These are phyloP conservation scores for Stemphylium beticola DNA, from an alignment of 2,329 filamentous ascomycete species.

Conservation along the genomic window DNA sequence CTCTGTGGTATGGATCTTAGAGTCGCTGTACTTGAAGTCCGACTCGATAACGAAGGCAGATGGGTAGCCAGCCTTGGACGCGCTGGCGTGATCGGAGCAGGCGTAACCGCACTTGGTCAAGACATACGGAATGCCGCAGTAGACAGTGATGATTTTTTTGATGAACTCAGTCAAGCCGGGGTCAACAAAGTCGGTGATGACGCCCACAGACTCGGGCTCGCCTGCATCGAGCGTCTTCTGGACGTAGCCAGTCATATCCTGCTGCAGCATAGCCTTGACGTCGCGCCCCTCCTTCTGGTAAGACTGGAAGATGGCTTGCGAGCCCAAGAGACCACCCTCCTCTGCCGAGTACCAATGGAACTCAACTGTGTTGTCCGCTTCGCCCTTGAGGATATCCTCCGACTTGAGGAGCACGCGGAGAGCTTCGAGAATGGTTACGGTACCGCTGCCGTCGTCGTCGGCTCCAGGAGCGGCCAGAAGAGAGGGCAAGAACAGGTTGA, in stretches of 20 bases:
- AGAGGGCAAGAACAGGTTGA: conserved; percentile 88
- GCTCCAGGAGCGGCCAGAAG: conserved; percentile 86
- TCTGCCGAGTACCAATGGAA: conserved; percentile 97
- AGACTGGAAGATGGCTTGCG: conserved; percentile 83
- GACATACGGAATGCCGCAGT: conserved; percentile 86
- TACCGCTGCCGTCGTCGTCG: conserved; percentile 93
- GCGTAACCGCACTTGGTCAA: conserved; percentile 90
- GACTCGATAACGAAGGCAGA: conserved; percentile 79
- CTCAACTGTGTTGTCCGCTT: conserved; percentile 84
- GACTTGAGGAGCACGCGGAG: conserved; percentile 79
- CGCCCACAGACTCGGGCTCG: conserved; percentile 82
- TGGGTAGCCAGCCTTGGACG: conserved; percentile 75
- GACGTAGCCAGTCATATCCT: conserved; percentile 90
- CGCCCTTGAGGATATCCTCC: conserved; percentile 71
- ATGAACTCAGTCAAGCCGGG: conserved; percentile 83
- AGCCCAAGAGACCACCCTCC: conserved; percentile 85
- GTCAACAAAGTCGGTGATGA: conserved; percentile 93
- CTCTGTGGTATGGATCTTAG: conserved; percentile 73
- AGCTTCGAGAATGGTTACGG: conserved; percentile 92
- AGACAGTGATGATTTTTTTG: conserved; percentile 84
- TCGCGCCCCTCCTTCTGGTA: conserved; percentile 77
- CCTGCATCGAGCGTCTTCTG: conserved; percentile 83
- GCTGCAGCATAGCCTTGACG: conserved; percentile 95
- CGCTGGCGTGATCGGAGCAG: conserved; percentile 76
- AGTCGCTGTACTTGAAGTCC: conserved; percentile 67